Conservation (phyloP, 768 basidiomycete genomes). For the Phaffia tasmanica region DNA sequence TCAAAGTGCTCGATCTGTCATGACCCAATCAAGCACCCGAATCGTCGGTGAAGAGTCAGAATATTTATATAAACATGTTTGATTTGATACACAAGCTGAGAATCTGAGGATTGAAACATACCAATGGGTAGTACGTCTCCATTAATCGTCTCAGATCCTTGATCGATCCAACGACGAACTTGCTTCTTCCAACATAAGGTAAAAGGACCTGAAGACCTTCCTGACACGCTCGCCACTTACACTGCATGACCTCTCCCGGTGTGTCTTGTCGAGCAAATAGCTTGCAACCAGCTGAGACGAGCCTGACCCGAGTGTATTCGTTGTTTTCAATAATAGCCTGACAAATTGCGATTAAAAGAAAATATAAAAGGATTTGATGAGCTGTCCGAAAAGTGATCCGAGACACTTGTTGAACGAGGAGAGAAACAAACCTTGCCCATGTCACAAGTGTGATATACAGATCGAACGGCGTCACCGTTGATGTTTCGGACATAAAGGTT, state of each 20-base stretch:
- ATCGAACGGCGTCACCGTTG: conserved; percentile 45
- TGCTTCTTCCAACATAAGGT: conserved; percentile 60
- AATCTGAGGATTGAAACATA: conserved; percentile 14
- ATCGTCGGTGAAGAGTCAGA: not conserved
- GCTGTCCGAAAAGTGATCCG: not conserved
- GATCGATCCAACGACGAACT: conserved; percentile 53
- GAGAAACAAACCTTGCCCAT: conserved; percentile 50
- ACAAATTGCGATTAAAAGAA: not conserved
- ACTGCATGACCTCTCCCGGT: conserved; percentile 35
- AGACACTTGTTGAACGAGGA: not conserved
- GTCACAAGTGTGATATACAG: conserved; percentile 77
- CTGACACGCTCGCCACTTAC: conserved; percentile 51
- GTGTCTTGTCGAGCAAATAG: conserved; percentile 82
- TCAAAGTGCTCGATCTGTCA: conserved; percentile 14
- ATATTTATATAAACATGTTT: not conserved
- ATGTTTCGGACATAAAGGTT: conserved; percentile 83
- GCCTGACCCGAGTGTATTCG: conserved; percentile 68
- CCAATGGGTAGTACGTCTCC: conserved; percentile 65
- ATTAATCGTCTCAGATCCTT: conserved; percentile 55
- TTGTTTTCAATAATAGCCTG: conserved; percentile 61
- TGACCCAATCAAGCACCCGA: not conserved
- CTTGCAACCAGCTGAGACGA: conserved; percentile 88
- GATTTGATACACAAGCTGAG: not conserved
- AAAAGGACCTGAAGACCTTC: conserved; percentile 76
- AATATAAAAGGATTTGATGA: not conserved